Percentiles rank a stretch among this genome's conserved stretches.
phyloP scores from a whole-genome alignment of 2,329 filamentous ascomycete genomes.

The Alternaria arbusti region DNA sequence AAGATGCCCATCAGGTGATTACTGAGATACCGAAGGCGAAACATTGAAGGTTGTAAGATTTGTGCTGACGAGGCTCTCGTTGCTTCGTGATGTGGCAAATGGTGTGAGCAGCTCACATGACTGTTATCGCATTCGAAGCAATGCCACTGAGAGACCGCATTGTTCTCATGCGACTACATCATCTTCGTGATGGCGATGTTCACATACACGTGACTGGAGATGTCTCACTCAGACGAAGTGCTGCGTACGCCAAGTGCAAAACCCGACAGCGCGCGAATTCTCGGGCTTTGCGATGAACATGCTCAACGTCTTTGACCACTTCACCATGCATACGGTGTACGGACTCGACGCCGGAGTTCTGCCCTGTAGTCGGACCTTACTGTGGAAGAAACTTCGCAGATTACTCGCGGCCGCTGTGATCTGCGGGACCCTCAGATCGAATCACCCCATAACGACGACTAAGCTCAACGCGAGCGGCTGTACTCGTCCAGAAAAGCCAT shows the following conservation, averaged over 20 bases:
- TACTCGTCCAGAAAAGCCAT: slow-evolving; percentile 8
- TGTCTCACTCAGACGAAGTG: background rate
- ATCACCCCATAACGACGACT: background rate
- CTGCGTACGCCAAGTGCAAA: background rate
- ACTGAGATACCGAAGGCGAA: background rate
- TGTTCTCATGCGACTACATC: background rate
- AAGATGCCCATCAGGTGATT: background rate
- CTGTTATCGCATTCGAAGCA: background rate
- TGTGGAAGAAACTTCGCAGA: background rate
- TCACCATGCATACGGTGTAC: background rate
- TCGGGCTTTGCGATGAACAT: background rate
- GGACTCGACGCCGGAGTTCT: background rate
- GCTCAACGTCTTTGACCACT: background rate
- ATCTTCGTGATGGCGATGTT: background rate
- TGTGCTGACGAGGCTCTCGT: background rate
- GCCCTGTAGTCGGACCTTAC: background rate
- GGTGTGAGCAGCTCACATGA: background rate
- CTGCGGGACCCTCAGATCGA: background rate
- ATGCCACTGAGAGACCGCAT: background rate
- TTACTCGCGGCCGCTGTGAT: background rate
- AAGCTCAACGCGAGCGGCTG: slow-evolving; percentile 5
- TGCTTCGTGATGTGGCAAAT: background rate
- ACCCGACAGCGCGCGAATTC: background rate
- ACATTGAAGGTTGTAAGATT: background rate
- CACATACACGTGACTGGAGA: background rate